Percentiles rank a stretch among this genome's conserved stretches.
These are phyloP conservation scores for Puccinia novopanici DNA, from an alignment of 1,284 basidiomycete genomes.

Conservation along the genomic window DNA sequence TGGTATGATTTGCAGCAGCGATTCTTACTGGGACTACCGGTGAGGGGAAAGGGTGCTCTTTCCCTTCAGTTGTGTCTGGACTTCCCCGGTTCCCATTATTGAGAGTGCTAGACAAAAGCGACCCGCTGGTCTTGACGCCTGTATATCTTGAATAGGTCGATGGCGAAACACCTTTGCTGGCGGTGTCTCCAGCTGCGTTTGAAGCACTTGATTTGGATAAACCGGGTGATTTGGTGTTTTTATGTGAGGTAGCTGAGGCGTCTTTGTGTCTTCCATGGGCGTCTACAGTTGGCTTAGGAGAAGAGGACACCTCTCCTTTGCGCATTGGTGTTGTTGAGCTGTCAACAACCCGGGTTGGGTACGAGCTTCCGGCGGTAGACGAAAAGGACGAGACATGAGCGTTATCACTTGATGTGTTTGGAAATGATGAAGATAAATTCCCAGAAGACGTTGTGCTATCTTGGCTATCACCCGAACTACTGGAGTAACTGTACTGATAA, in stretches of 20 bases:
- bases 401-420: not conserved
- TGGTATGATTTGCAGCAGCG: not conserved
- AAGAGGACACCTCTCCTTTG: not conserved
- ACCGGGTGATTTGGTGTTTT: conserved; percentile 6
- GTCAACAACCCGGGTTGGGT: not conserved
- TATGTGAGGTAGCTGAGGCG: not conserved
- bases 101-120: not conserved
- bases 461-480: conserved; percentile 1
- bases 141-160: not conserved
- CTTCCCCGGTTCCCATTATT: not conserved
- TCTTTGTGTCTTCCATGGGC: not conserved
- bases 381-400: not conserved
- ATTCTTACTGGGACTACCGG: not conserved
- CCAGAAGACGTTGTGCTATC: not conserved
- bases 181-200: not conserved
- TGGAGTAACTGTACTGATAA: conserved; percentile 33
- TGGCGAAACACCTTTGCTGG: not conserved
- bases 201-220: not conserved
- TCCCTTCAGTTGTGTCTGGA: not conserved
- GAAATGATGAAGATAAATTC: not conserved
- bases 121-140: not conserved
- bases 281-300: conserved; percentile 11
- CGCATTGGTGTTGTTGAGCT: not conserved
- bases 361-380: conserved; percentile 1
- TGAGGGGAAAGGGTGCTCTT: not conserved